Evolutionary conservation across 345 rosid genomes (phyloP).

Genomic region (Sisymbrium irio): DNA sequence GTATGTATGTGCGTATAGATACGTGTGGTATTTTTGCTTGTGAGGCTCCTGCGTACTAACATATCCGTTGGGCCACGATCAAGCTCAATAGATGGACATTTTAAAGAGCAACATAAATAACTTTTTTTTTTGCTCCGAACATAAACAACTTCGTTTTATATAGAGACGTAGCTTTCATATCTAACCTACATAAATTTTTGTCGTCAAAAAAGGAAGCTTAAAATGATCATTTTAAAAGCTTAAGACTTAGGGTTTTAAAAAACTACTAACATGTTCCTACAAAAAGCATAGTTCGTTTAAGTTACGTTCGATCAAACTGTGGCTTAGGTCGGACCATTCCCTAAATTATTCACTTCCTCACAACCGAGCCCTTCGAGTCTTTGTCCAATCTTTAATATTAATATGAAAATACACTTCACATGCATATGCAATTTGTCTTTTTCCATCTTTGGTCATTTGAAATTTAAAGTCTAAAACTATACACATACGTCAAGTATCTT

Average conservation of each 20-base stretch:
- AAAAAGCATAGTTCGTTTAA: not conserved
- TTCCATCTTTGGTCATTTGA: not conserved
- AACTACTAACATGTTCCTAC: not conserved
- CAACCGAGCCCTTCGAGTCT: no score
- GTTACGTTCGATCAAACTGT: no score
- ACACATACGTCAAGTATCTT: not conserved
- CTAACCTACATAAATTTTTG: constrained; percentile 1
- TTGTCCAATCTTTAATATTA: not conserved
- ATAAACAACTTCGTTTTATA: not conserved
- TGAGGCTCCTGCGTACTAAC: not conserved
- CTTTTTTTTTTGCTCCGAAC: no score
- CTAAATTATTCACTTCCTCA: no score
- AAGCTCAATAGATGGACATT: constrained; percentile 1
- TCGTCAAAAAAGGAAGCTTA: not conserved
- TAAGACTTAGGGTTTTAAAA: not conserved
- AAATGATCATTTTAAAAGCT: not conserved
- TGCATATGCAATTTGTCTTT: constrained; percentile 14
- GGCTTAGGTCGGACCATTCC: no score
- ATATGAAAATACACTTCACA: constrained; percentile 8
- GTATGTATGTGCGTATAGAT: constrained; percentile 14
- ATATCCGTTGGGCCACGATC: constrained; percentile 9
- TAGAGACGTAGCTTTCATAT: constrained; percentile 18
- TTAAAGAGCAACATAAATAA: not conserved
- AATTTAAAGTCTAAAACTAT: no score
- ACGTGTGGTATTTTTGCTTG: constrained; percentile 19